phyloP scores from a whole-genome alignment of 192 early-diverging fungal species.

The Coemansia sp. region DNA sequence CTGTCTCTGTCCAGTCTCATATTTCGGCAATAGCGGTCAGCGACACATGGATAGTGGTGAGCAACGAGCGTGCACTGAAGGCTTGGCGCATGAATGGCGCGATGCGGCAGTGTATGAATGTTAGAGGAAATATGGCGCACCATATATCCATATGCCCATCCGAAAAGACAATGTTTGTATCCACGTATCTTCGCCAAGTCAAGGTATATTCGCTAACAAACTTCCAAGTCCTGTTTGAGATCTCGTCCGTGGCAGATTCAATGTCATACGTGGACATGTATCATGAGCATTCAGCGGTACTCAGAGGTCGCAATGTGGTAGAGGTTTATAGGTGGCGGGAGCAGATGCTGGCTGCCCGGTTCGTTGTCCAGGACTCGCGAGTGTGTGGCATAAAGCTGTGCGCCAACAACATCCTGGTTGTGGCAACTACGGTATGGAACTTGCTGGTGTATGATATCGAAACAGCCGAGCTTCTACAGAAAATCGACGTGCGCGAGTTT shows the following conservation, averaged over 20 bases:
- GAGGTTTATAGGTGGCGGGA: slow-evolving; percentile 16
- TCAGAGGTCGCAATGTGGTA: slow-evolving; percentile 6
- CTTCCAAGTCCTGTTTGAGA: slow-evolving; percentile 2
- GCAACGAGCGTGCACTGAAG: slow-evolving; percentile 5
- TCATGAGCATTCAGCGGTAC: slow-evolving; percentile 6
- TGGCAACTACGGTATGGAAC: slow-evolving; percentile 8
- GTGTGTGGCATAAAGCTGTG: slow-evolving; percentile 20
- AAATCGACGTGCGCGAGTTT: slow-evolving; percentile 3
- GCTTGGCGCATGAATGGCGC: slow-evolving; percentile 2
- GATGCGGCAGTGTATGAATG: not conserved
- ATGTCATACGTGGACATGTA: slow-evolving; percentile 15
- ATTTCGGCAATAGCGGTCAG: slow-evolving; percentile 6
- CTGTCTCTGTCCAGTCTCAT: slow-evolving; percentile 3
- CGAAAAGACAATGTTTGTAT: slow-evolving; percentile 6
- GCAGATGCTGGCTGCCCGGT: not conserved
- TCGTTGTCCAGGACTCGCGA: slow-evolving; percentile 2
- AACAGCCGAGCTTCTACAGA: not conserved
- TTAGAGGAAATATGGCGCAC: slow-evolving; percentile 10
- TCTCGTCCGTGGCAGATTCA: not conserved
- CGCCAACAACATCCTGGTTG: not conserved
- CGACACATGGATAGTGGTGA: slow-evolving; percentile 12
- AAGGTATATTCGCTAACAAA: slow-evolving; percentile 7
- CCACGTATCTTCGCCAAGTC: slow-evolving; percentile 19
- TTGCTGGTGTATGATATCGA: slow-evolving; percentile 3
- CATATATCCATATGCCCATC: slow-evolving; percentile 19